Percentiles rank a stretch among this genome's conserved stretches.
Conservation (phyloP, 208 protist genomes). For the Leishmania amazonensis region DNA sequence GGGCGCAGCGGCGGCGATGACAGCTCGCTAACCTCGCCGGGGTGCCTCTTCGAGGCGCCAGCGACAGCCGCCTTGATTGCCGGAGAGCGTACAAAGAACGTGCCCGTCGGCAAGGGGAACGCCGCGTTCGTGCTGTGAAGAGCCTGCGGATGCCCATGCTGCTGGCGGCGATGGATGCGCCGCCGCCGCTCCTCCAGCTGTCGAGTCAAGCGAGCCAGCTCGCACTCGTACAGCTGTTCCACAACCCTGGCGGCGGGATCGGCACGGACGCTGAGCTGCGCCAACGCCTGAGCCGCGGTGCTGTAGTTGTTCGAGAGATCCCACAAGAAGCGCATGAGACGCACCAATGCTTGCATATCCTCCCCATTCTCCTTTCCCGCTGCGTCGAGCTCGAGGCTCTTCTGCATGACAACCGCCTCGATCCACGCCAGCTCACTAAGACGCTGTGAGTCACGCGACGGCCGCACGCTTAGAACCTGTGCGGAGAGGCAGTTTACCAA, state of each 20-base stretch:
- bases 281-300: slow-evolving; percentile 13
- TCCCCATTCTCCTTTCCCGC: background rate
- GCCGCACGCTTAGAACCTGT: background rate
- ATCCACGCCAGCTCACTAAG: slow-evolving; percentile 21
- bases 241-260: slow-evolving; percentile 15
- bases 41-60: background rate
- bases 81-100: background rate
- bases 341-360: background rate
- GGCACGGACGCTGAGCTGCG: slow-evolving; percentile 7
- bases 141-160: background rate
- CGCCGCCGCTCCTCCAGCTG: slow-evolving; percentile 21
- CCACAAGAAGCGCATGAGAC: slow-evolving; percentile 29
- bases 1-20: background rate
- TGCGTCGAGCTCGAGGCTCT: background rate
- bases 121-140: background rate
- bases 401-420: slow-evolving; percentile 6
- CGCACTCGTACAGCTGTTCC: slow-evolving; percentile 24
- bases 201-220: slow-evolving; percentile 16
- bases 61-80: background rate
- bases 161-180: background rate
- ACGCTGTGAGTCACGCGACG: background rate
- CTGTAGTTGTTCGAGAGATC: slow-evolving; percentile 11
- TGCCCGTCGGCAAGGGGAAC: background rate
- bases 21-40: background rate
- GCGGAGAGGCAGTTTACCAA: slow-evolving; percentile 2